Evolutionary conservation across 2,329 filamentous ascomycete species (phyloP).

Genomic region (Aspergillus tamarii): DNA sequence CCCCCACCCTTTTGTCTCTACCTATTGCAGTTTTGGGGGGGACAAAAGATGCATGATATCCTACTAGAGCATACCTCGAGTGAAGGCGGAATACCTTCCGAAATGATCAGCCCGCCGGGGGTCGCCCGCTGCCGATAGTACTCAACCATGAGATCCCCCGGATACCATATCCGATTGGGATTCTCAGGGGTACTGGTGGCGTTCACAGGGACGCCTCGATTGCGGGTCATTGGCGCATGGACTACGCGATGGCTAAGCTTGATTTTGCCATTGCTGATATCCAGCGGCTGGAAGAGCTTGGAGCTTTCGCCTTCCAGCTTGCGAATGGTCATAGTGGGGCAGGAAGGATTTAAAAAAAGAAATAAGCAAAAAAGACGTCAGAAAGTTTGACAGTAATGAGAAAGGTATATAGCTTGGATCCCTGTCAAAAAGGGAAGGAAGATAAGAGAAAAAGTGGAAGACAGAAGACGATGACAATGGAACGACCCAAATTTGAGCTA

Average conservation of each 20-base stretch:
- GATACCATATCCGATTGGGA: constrained; percentile 54
- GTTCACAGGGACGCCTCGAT: constrained; percentile 53
- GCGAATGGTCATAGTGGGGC: constrained; percentile 28
- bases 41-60: no score
- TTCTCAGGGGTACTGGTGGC: constrained; percentile 48
- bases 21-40: background rate
- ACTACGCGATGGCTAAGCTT: constrained; percentile 56
- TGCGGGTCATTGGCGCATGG: constrained; percentile 57
- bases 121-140: constrained; percentile 47
- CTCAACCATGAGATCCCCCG: constrained; percentile 45
- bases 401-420: background rate
- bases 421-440: background rate
- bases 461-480: background rate
- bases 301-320: constrained; percentile 29
- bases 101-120: constrained; percentile 41
- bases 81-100: constrained; percentile 42
- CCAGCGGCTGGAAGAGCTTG: constrained; percentile 49
- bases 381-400: background rate
- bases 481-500: background rate
- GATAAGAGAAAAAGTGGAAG: background rate
- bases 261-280: constrained; percentile 52
- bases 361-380: background rate
- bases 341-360: background rate
- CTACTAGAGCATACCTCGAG: constrained; percentile 37
- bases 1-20: background rate